Evolutionary conservation across 208 protist genomes (phyloP), one percentile per base, ranked within the genome.

Genomic region (Crithidia mellificae): DNA sequence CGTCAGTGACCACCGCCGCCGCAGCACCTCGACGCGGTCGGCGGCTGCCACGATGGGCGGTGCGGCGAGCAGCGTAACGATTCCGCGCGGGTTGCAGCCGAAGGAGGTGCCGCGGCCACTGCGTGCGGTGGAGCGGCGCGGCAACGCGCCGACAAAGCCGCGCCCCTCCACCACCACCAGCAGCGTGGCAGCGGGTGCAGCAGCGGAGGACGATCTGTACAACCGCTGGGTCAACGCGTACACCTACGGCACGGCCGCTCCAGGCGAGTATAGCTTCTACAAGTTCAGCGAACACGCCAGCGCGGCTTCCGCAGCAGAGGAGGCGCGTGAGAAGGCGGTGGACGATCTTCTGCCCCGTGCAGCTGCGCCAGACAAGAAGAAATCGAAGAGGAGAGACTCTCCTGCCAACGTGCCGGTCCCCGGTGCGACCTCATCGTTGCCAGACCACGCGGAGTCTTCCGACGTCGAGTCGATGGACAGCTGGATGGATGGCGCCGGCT

Each of bases 101-200:
- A 39, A 67, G 38, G 20, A 56, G 17, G 62, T 67, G 36, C 62
- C 62, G 32, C 27, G 22, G 36, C 62, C 62, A 50, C 62, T 67
- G 50, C 62, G 50, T 2, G 25, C 62, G 25, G 50, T 36, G 25
- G 50, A 67, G 38, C 9, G 17, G 15, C 15, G 62, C 2, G 62
- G 62, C 15, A 44, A 22, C 11, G 34, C 47, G 22, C 49, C 49
- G 22, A 43, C 24, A 20, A 38, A 39, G 39, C 14, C 24, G 24
- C 44, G 8, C 2, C 7, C 12, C 20, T 47, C 58, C 9, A 14
- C 2, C 2, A 17, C 25, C 27, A 6, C 19, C 30, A 27, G 12
- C 3, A 46, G 8, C 41, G 34, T 11, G 11, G 34, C 34, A 11
- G 34, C 11, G 34, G 34, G 7, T 11, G 34, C 34, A 11, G 34